Evolutionary conservation across 495 filamentous ascomycete species (phyloP), one percentile per base, ranked within the genome.

Genomic region (Penicillium subrubescens): DNA sequence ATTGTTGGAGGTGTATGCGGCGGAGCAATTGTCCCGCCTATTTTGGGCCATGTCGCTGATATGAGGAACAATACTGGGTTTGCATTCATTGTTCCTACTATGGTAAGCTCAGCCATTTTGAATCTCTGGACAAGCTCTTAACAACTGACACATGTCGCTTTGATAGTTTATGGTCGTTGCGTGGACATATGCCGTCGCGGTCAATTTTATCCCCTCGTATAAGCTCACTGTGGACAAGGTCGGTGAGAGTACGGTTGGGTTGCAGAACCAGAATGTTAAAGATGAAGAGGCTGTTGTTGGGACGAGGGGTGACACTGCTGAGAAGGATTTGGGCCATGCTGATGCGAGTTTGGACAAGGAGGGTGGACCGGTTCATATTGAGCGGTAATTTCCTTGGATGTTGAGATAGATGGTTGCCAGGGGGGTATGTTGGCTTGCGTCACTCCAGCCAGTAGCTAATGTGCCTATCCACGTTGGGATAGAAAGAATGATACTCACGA

Each of bases 121-220:
- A 46, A 46, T 11, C 1, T 1, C 7, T 19, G 8, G 43, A 8
- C 43, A 11, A 11, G n/a, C 8, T 37, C 3, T 23, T 19, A 12
- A 41, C 19, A 17, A 23, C 5, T 31, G 19, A 10, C 53, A 62
- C 35, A 37, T 61, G 33, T 64, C 37, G 1, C 5, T 19, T 8
- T 59, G 17, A 17, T 39, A 71, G 74, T 79, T 78, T 50, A 75
- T 88, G 71, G 78, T 88, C 35, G 78, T 80, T 23, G 86, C 87
- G 8, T 85, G 80, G 75, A 81, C 81, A 10, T 90, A 90, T 71
- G 78, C 86, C 3, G 17, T 88, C 12, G 77, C 79, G 10, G 85
- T 88, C n/a, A 90, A 91, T 69, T 89, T 90, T 62, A 77, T 84
- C 37, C 86, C 87, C 4, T 62, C 76, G 12, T 91, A 91, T 65